Evolutionary conservation across 192 early-diverging fungal genomes (phyloP).

Genomic region (Coemansia guatemalensis): DNA sequence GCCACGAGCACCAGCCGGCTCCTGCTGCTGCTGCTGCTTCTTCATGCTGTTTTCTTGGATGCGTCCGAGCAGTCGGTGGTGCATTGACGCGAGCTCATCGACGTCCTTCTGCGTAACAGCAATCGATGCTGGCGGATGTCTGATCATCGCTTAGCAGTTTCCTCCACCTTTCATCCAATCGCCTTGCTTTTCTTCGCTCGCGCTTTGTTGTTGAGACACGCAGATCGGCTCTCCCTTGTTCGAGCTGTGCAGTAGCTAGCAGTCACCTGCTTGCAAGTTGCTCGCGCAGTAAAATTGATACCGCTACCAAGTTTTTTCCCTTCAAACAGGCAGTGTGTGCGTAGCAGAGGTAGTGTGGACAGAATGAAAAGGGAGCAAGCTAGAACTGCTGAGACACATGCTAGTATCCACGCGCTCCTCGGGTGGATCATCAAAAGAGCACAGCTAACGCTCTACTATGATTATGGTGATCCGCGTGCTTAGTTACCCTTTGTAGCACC

Average conservation of each 20-base stretch:
- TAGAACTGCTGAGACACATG: not conserved
- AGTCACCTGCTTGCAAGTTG: not conserved
- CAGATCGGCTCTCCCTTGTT: not conserved
- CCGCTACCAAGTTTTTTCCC: not conserved
- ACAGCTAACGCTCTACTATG: not conserved
- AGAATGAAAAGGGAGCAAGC: not conserved
- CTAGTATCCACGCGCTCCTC: not conserved
- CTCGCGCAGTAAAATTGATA: constrained; percentile 4
- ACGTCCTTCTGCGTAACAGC: constrained; percentile 48
- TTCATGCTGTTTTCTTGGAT: constrained; percentile 13
- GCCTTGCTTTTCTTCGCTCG: not conserved
- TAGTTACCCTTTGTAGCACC: not conserved
- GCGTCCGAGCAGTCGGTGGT: constrained; percentile 32
- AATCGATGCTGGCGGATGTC: constrained; percentile 39
- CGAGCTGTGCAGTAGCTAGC: not conserved
- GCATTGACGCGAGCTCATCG: constrained; percentile 38
- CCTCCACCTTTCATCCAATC: not conserved
- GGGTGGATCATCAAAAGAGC: not conserved
- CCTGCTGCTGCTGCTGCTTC: not conserved
- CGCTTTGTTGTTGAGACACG: not conserved
- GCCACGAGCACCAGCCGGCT: not conserved
- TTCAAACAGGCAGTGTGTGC: not conserved
- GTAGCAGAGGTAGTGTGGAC: not conserved
- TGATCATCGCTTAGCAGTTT: constrained; percentile 23
- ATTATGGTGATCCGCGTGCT: not conserved